These are phyloP conservation scores for Singerocomus inundabilis DNA, from an alignment of 1,284 basidiomycete species.

Conservation along the genomic window DNA sequence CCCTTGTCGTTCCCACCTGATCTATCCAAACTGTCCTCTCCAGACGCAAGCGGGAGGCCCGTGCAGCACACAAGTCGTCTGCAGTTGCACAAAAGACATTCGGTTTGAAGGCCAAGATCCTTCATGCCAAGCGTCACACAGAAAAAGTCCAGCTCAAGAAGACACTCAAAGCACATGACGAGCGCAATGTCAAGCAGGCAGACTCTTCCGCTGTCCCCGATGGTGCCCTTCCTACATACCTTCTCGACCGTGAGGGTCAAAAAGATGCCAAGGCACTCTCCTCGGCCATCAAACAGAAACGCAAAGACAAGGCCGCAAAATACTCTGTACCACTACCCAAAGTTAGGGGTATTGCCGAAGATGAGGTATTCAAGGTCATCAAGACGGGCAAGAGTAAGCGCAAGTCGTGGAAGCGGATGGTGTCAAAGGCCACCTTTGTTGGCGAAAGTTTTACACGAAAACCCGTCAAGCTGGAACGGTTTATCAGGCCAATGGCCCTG, in stretches of 20 bases:
- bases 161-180: constrained; percentile 98
- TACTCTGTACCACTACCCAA: constrained; percentile 96
- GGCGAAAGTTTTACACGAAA: constrained; percentile 98
- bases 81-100: constrained; percentile 91
- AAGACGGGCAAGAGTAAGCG: constrained; percentile 97
- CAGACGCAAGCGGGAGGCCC: constrained; percentile 93
- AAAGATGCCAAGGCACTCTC: constrained; percentile 97
- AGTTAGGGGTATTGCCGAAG: constrained; percentile 97
- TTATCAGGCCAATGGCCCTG: constrained; percentile 96
- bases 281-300: constrained; percentile 97
- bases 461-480: constrained; percentile 98
- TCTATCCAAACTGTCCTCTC: constrained; percentile 4
- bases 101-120: constrained; percentile 96
- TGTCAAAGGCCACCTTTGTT: constrained; percentile 98
- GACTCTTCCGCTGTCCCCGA: constrained; percentile 81
- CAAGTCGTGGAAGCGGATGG: constrained; percentile 99
- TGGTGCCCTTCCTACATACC: constrained; percentile 89
- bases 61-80: constrained; percentile 87
- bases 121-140: constrained; percentile 93
- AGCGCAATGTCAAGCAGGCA: constrained; percentile 95
- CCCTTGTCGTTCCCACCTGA: constrained; percentile 1
- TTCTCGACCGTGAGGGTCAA: constrained; percentile 96
- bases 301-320: constrained; percentile 99
- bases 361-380: constrained; percentile 99
- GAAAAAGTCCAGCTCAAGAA: constrained; percentile 99